Base-by-base conservation (phyloP, 306 rosid genomes). In the Herpetospermum pedunculosum region DNA sequence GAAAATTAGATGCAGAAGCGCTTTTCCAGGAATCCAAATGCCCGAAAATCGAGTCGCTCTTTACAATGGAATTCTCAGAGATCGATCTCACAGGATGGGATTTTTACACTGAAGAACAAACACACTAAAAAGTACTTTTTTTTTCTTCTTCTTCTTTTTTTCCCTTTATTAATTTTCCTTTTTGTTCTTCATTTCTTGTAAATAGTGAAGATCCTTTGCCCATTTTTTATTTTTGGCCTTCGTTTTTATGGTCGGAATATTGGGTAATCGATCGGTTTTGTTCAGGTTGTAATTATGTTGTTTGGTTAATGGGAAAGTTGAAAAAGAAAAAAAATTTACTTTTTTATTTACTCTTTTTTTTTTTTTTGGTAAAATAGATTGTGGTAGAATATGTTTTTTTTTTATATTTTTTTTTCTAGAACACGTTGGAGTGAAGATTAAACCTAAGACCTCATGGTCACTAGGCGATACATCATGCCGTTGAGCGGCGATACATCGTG, bases 61-160 rank as follows among this genome's bases (percentile, higher is more conserved):
- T 68, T 85, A 83, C 67, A 64, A 55, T 32, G 89, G 89, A 63
- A 85, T 85, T 40, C 83, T 81, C 59, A 85, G 55, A 57, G 74
- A 85, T 21, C 81, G 87, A 0, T 74, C 74, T 21, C 83, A 85
- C 1, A 77, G 85, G 30, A 55, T 74, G 55, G 77, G 69, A 40
- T 85, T 81, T 23, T 80, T 87, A 0, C 74, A 19, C n/a, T 65
- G 70, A 63, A 32, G 4, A 23, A 53, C 37, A 28, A 9, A 23
- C 30, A 7, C 2, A 6, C 5, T 8, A 47, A 5, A 15, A 46
- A 15, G 16, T 9, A 11, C 11, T 8, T 9, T 23, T 23, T 0
- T 1, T 7, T 55, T 60, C 16, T 32, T 32, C 12, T 32, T 16
- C 41, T 30, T 30, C 14, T 12, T 60, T 44, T 19, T 21, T 67